Evolutionary conservation across 139 green algal species (phyloP).

Genomic region (Coelastrella sp.): DNA sequence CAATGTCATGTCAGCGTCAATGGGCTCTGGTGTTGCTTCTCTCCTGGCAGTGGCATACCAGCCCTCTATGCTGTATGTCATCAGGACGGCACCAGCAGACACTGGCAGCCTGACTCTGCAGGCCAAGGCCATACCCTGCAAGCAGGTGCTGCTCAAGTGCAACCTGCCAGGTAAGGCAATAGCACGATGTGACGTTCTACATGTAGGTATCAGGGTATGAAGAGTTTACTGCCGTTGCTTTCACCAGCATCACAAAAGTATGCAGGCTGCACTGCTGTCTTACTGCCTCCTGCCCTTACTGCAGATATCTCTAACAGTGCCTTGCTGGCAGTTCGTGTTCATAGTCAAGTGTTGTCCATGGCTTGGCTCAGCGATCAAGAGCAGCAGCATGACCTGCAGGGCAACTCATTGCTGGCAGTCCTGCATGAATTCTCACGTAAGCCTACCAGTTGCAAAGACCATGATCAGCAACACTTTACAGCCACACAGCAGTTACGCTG

Average conservation of each 20-base stretch:
- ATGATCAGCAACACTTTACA: not conserved
- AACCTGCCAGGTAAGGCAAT: slow-evolving; percentile 13
- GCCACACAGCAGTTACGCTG: not conserved
- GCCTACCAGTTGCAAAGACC: not conserved
- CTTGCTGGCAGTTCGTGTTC: slow-evolving; percentile 6
- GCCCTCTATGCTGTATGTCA: not conserved
- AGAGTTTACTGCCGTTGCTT: not conserved
- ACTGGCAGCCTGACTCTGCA: slow-evolving; percentile 15
- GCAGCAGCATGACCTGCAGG: slow-evolving; percentile 25
- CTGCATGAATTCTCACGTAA: slow-evolving; percentile 35
- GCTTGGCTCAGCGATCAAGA: slow-evolving; percentile 3
- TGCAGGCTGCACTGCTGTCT: not conserved
- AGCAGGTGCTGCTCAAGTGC: slow-evolving; percentile 21
- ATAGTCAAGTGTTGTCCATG: slow-evolving; percentile 17
- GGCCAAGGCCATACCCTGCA: slow-evolving; percentile 12
- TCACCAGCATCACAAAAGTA: not conserved
- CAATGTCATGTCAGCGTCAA: slow-evolving; percentile 22
- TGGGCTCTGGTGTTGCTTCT: not conserved
- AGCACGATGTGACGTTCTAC: not conserved
- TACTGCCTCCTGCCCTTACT: not conserved
- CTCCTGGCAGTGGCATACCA: slow-evolving; percentile 21
- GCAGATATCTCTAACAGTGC: not conserved
- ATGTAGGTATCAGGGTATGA: not conserved
- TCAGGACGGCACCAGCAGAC: slow-evolving; percentile 12
- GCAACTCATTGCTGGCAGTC: slow-evolving; percentile 33